Base-by-base conservation (phyloP, 2,329 filamentous ascomycete genomes). In the Colletotrichum sp. region DNA sequence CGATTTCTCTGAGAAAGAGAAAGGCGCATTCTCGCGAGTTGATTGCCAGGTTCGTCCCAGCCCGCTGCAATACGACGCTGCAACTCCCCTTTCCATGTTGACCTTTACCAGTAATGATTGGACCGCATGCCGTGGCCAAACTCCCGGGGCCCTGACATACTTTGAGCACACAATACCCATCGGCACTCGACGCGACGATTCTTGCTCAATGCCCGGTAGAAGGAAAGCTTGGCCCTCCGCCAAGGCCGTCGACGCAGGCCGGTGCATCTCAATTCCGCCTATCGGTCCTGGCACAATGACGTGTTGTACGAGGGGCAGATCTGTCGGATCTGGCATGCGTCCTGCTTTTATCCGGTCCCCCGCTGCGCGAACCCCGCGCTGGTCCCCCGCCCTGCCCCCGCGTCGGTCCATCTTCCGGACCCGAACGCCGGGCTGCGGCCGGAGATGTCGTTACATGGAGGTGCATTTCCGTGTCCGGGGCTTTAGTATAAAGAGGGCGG, bases 251-350 rank as follows among this genome's bases (percentile, higher is more conserved):
- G 18, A n/a, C 59, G 44, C 28, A 65, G 10, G 26, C 8, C 68
- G 72, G 72, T 52, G 26, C 62, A 75, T 72, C 49, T 15, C 62
- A 72, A 59, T 72, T 75, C 68, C 68, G 72, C 72, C 72, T 72
- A 75, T 72, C 72, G 67, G 5, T 55, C 28, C n/a, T 16, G 18
- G 8, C 26, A 57, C 30, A 34, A 71, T 71, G 68, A 67, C 68
- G 68, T 71, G 62, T 55, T 55, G 36, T 18, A 18, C 62, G 21
- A 28, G 71, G 39, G 44, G 57, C 28, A 63, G 57, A 73, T 60
- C 44, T 16, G n/a, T 44, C 34, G 55, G 68, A 70, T 70, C 68
- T 63, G 36, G 49, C 32, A 44, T 36, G 55, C 67, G 39, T 9
- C 26, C n/a, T 66, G 34, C 13, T 57, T 75, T 75, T 67, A 75